These are phyloP conservation scores for Nadsonia commutata DNA, from an alignment of 1,139 yeast species.

Conservation along the genomic window DNA sequence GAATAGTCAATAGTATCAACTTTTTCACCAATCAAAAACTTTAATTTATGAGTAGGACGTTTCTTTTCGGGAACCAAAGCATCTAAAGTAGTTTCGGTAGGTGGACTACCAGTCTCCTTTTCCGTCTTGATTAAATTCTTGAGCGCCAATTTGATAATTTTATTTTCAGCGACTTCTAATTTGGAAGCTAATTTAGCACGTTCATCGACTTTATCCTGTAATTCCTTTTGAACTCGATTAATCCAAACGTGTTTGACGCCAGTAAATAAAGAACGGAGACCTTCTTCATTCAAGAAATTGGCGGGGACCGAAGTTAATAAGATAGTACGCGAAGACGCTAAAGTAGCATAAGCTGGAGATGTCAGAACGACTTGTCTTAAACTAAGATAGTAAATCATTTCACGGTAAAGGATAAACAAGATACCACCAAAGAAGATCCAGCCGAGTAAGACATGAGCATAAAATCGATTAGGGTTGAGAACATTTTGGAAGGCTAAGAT, in stretches of 20 bases:
- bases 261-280: constrained; percentile 44
- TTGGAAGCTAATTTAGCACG: constrained; percentile 48
- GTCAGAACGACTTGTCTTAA: constrained; percentile 70
- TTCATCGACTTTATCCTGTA: constrained; percentile 41
- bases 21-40: constrained; percentile 61
- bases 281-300: constrained; percentile 44
- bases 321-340: constrained; percentile 64
- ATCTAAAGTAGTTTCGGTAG: constrained; percentile 37
- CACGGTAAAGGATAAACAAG: constrained; percentile 63
- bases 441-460: constrained; percentile 73
- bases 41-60: constrained; percentile 56
- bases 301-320: constrained; percentile 72
- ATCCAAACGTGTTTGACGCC: constrained; percentile 64
- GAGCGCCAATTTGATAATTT: constrained; percentile 44
- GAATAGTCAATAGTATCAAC: constrained; percentile 72
- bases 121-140: constrained; percentile 47
- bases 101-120: constrained; percentile 33
- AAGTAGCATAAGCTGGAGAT: constrained; percentile 62
- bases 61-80: constrained; percentile 64
- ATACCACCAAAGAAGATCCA: constrained; percentile 66
- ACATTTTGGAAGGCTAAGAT: constrained; percentile 69
- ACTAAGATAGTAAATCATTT: constrained; percentile 63
- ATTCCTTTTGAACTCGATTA: constrained; percentile 49
- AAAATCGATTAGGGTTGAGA: constrained; percentile 46
- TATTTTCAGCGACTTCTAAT: constrained; percentile 58